phyloP scores from a whole-genome alignment of 83 land plant genomes.

The Picea engelmannii region DNA sequence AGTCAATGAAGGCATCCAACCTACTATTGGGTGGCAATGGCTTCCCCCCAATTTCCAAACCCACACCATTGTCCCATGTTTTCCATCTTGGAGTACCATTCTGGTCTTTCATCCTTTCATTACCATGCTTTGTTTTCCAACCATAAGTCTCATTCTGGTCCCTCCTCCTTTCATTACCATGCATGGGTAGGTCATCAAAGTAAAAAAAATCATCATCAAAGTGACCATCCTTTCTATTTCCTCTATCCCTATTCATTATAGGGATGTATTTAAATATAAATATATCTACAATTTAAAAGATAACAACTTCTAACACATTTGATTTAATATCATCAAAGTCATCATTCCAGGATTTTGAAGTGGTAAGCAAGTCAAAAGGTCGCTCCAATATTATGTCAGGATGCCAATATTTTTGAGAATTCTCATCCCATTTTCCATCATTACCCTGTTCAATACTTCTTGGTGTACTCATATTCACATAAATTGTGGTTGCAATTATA shows the following conservation, averaged over 20 bases:
- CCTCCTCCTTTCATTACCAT: background rate
- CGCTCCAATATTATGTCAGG: slow-evolving; percentile 22
- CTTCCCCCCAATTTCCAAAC: background rate
- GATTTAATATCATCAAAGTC: slow-evolving; percentile 72
- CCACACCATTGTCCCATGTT: background rate
- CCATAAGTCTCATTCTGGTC: slow-evolving; percentile 2
- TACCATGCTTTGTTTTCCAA: background rate
- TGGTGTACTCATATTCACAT: too few relatives aligned
- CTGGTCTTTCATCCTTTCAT: too few relatives aligned
- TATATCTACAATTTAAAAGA: slow-evolving; percentile 66
- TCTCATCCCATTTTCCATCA: too few relatives aligned
- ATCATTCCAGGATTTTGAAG: slow-evolving; percentile 64
- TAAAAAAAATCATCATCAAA: slow-evolving; percentile 21
- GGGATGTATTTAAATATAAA: slow-evolving; percentile 16
- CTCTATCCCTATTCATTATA: slow-evolving; percentile 10
- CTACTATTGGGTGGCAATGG: slow-evolving; percentile 21
- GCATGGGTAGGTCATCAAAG: slow-evolving; percentile 5
- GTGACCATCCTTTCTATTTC: slow-evolving; percentile 18
- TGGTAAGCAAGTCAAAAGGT: slow-evolving; percentile 21
- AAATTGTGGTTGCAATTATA: too few relatives aligned
- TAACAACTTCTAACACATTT: slow-evolving; percentile 73
- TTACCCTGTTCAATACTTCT: too few relatives aligned
- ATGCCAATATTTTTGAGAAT: background rate
- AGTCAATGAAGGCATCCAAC: slow-evolving; percentile 18
- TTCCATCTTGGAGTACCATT: too few relatives aligned